Conservation (phyloP, 2,329 filamentous ascomycete genomes). For the Botrytis tulipae region DNA sequence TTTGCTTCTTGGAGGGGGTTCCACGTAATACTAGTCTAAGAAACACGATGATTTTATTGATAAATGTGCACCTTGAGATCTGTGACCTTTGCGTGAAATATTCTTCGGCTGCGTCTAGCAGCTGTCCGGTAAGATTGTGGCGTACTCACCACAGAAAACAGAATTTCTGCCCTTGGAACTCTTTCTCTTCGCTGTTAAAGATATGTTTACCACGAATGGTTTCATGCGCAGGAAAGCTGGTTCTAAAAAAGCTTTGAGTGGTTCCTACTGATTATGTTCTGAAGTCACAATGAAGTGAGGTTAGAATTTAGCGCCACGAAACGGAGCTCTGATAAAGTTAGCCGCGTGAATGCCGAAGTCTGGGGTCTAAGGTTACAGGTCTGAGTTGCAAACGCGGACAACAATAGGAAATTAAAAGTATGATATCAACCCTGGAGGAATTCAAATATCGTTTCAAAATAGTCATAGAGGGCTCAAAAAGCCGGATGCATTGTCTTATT, state of each 20-base stretch:
- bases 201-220: not conserved
- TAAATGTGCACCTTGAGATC: not conserved
- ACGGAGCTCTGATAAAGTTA: not conserved
- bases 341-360: not conserved
- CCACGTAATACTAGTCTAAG: not conserved
- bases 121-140: not conserved
- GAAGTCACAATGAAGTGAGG: not conserved
- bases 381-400: not conserved
- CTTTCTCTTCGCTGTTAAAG: not conserved
- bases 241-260: accelerated
- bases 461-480: not conserved
- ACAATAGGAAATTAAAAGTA: not conserved
- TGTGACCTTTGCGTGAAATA: not conserved
- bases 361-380: not conserved
- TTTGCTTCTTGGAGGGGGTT: not conserved
- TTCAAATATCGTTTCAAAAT: accelerated
- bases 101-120: not conserved
- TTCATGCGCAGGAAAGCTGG: not conserved
- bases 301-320: not conserved
- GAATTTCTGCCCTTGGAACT: accelerated
- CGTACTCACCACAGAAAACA: not conserved
- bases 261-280: too few species aligned
- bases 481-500: not conserved
- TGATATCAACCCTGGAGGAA: not conserved
- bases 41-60: too few species aligned